Evolutionary conservation across 192 early-diverging fungal species (phyloP), one percentile per base, ranked within the genome.

Genomic region (Entophlyctis luteolus): DNA sequence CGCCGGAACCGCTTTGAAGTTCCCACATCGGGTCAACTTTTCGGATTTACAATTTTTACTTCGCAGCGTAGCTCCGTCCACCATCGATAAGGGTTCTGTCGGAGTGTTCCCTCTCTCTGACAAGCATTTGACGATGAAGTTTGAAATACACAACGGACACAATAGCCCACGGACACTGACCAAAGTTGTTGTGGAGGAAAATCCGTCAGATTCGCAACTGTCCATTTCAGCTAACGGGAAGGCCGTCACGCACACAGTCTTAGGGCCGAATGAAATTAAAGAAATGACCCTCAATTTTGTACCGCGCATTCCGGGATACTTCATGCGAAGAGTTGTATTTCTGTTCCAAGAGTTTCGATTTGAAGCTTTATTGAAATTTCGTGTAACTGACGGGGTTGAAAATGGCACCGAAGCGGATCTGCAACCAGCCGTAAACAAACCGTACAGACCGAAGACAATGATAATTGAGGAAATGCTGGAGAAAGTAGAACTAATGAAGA

Each of bases 111-210:
- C 38, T 25, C 4, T 62, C 8, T 23, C 23, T 2, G 4, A 16
- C 0, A 5, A 4, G 4, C 50, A 62, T 23, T n/a, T n/a, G n/a
- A 23, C 20, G 4, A 29, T 37, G n/a, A 6, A 16, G 3, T 62
- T 62, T 49, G 60, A 62, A 14, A 4, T 62, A 33, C 47, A 62
- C 31, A 62, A 62, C 39, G 60, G 60, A 32, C 35, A 49, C 60
- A 25, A 29, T 3, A 14, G 18, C 31, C 46, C 46, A 1, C 6
- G 46, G 3, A 14, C 4, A 48, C 22, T 62, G 45, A 22, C 22
- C 27, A 32, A 62, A 4, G 35, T 62, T 37, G 10, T 49, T 0
- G 20, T 48, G 16, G 60, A 48, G 4, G 60, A 62, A 49, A 22
- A 29, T 32, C 23, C 5, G n/a, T 10, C n/a, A 1, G 22, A 29